Conservation (phyloP, 2,329 filamentous ascomycete genomes). For the Plenodomus lindquistii region DNA sequence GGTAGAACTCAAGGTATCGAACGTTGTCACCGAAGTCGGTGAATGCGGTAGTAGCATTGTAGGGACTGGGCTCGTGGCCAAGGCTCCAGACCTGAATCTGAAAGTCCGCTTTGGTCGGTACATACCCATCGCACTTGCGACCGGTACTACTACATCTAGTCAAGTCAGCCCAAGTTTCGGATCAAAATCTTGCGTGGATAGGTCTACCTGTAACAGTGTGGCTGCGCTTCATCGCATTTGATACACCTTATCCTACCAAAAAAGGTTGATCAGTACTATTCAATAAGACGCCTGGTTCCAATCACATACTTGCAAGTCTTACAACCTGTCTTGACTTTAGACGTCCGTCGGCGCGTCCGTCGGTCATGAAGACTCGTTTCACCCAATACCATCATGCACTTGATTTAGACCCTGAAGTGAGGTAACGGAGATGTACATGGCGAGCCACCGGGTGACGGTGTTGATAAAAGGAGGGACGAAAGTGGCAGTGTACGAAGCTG, state of each 20-base stretch:
- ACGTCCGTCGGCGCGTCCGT: conserved; percentile 12
- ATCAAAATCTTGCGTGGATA: background rate
- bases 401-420: background rate
- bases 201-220: conserved; percentile 21
- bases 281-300: background rate
- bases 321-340: conserved; percentile 32
- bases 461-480: background rate
- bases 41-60: conserved; percentile 8
- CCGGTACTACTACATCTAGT: conserved; percentile 34
- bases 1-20: conserved; percentile 48
- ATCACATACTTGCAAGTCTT: conserved; percentile 30
- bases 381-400: conserved; percentile 6
- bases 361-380: background rate
- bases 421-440: background rate
- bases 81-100: conserved; percentile 6
- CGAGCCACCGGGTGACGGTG: background rate
- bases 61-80: conserved; percentile 3
- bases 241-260: conserved; percentile 13
- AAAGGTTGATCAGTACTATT: background rate
- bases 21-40: conserved; percentile 18
- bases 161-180: conserved; percentile 3
- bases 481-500: background rate
- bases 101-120: conserved; percentile 3
- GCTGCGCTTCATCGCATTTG: conserved; percentile 29
- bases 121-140: conserved; percentile 36